phyloP scores from a whole-genome alignment of 2,329 filamentous ascomycete genomes.

The Fusarium setosum region DNA sequence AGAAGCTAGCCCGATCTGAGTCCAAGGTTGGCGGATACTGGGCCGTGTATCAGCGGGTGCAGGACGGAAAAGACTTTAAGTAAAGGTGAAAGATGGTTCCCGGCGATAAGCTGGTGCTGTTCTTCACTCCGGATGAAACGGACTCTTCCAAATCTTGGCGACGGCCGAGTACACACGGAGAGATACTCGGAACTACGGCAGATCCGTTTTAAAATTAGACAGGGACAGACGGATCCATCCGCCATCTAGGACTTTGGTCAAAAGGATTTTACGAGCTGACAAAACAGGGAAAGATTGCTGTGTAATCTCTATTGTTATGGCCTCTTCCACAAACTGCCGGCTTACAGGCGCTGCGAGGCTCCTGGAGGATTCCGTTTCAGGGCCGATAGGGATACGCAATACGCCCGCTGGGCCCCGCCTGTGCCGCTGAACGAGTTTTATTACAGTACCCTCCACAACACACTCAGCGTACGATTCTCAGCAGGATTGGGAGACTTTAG shows the following conservation, averaged over 20 bases:
- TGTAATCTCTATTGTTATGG: not conserved
- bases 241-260: not conserved
- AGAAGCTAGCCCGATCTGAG: constrained; percentile 12
- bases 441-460: not conserved
- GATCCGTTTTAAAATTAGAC: not conserved
- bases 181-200: not conserved
- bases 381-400: too few relatives aligned
- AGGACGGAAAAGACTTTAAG: constrained; percentile 20
- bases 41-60: not conserved
- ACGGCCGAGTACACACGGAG: not conserved
- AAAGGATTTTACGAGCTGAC: not conserved
- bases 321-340: not conserved
- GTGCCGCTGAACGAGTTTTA: not conserved
- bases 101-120: not conserved
- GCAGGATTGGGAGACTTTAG: not conserved
- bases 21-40: constrained; percentile 1
- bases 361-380: not conserved
- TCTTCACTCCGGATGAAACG: not conserved
- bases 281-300: not conserved
- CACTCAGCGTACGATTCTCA: not conserved
- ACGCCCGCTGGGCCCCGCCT: not conserved
- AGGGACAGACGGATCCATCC: not conserved
- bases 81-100: not conserved
- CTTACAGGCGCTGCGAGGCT: not conserved
- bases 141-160: not conserved